Base-by-base conservation (phyloP, 2,329 filamentous ascomycete genomes). In the Neofusicoccum umdonicola region DNA sequence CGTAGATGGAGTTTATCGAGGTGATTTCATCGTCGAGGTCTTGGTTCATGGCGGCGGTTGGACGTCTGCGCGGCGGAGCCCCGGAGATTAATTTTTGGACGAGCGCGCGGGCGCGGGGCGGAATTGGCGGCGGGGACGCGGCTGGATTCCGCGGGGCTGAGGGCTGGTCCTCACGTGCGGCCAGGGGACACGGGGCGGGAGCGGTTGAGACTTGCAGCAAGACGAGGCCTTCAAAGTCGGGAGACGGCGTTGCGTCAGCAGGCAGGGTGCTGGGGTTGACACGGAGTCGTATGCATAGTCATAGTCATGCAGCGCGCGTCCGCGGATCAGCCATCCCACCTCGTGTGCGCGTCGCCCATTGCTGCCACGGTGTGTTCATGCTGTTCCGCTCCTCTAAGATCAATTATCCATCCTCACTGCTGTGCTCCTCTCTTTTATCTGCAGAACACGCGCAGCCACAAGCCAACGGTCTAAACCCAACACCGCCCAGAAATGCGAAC, bases 1-100 rank as follows among this genome's bases (percentile, higher is more conserved):
- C 89, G 78, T 93, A 95, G 68, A 95, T 95, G 63, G 91, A 91
- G 77, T 94, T 95, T 72, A 95, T 89, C 67, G 90, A 91, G 72
- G 89, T 89, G 35, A 93, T 80, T 74, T 95, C 91, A 77, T 95
- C 91, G 56, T 78, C 76, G 31, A 94, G 83, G 57, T 82, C 77
- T 67, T 76, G 72, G 54, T 71, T 66, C 62, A 66, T 66, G 62
- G 48, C 41, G n/a, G 50, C 13, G 50, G 42, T 34, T 31, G 22
- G 48, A 56, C 48, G 61, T 45, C 13, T 37, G 17, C 17, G 37
- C 9, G n/a, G n/a, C 31, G 47, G 35, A 31, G 42, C 44, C 3
- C 37, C 37, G 37, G 37, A 39, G 37, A 39, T 39, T 11, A 39
- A 11, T 39, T 39, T 39, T 39, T 9, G 37, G 8, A 9, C 6